phyloP scores from a whole-genome alignment of 441 rosid species.

The Populus trichocarpa region DNA sequence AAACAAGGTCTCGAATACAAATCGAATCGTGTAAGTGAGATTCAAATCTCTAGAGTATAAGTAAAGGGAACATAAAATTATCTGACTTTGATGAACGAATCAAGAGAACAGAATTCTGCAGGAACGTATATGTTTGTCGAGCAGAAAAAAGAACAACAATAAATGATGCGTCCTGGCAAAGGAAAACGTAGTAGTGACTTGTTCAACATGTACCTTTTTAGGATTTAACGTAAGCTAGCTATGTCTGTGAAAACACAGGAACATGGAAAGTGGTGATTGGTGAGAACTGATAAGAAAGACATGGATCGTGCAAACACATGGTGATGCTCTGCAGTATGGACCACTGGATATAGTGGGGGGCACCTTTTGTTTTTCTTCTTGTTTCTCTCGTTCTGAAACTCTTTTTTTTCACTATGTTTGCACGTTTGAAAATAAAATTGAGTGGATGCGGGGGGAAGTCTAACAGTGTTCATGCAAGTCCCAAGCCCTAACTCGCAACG shows the following conservation, averaged over 20 bases:
- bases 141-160: background rate
- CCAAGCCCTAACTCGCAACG: background rate
- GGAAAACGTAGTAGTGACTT: background rate
- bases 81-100: no score
- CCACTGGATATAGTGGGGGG: background rate
- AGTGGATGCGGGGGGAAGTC: background rate
- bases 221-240: background rate
- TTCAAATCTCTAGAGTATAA: no score
- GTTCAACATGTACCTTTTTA: background rate
- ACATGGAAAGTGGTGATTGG: background rate
- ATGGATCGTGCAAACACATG: background rate
- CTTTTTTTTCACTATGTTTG: background rate
- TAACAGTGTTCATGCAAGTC: background rate
- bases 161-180: no score
- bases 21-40: background rate
- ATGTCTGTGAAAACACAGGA: background rate
- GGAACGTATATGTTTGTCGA: background rate
- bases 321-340: background rate
- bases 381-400: background rate
- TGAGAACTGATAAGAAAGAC: background rate
- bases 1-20: background rate
- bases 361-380: background rate
- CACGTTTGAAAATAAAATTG: background rate
- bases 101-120: background rate
- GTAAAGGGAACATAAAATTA: background rate